Evolutionary conservation across 148 eudicot species (phyloP), one percentile per base, ranked within the genome.

Genomic region (Persicaria tinctoria): DNA sequence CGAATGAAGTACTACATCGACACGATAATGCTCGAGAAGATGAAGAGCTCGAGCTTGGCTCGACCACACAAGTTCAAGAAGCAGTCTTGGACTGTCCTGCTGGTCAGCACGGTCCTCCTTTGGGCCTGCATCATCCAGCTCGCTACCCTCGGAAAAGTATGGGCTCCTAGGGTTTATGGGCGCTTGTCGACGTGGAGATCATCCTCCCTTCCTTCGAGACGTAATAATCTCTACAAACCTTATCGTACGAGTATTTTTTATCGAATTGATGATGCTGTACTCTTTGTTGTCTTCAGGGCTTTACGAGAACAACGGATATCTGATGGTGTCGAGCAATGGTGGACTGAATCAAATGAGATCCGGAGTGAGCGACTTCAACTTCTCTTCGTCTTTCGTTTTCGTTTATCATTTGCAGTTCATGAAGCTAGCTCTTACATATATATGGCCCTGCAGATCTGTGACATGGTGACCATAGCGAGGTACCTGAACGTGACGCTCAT

Each of bases 311-410:
- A 57, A 57, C 18, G 89, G 95, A 53, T 93, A 87, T 84, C 88
- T 93, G 76, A 87, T 93, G 83, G 98, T 93, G 73, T 86, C 91
- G 76, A 80, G 94, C 78, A 93, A 93, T 87, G 98, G 98, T 20
- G 98, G 98, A 70, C 93, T 93, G 53, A 93, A 93, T 84, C 98
- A 93, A 85, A 93, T 93, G 98, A 89, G 98, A 78, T 92, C 97
- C 59, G 98, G 98, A 92, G 98, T 93, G 8, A 18, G 63, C 27
- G 6, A n/a, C 9, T 18, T 57, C 6, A n/a, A 16, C 63, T 4
- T 57, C 63, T 57, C 8, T 9, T 57, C 23, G 23, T 18, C 11
- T 51, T 51, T 51, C 16, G 10, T 51, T 51, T 51, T 13, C 17
- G 17, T 14, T 5, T 12, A 51, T 51, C 16, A 16, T 14, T 4